Conservation (phyloP, 148 eudicot species). For the Polygonum aviculare region DNA sequence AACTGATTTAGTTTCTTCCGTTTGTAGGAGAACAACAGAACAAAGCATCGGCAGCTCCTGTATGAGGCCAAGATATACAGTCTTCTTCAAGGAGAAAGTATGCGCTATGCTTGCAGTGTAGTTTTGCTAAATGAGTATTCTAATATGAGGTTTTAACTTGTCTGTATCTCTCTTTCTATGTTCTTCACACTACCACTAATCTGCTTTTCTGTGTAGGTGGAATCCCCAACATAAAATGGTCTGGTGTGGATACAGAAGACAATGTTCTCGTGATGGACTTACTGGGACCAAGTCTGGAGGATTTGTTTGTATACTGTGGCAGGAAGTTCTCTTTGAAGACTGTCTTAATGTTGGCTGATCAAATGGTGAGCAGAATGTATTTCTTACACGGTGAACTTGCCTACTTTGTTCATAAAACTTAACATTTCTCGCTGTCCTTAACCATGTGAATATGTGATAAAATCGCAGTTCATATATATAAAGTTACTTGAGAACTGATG, state of each 20-base stretch:
- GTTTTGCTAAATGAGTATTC: neutral
- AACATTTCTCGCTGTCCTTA: neutral
- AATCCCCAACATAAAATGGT: conserved; percentile 81
- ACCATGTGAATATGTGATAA: neutral
- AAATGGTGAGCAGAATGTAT: conserved; percentile 53
- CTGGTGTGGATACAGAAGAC: conserved; percentile 84
- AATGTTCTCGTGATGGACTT: conserved; percentile 81
- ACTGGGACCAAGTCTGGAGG: conserved; percentile 95
- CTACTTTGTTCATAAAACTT: neutral
- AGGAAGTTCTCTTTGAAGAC: conserved; percentile 87
- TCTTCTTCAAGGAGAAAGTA: conserved; percentile 95
- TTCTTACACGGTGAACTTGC: neutral
- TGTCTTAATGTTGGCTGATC: conserved; percentile 95
- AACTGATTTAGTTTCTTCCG: neutral
- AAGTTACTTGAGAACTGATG: neutral
- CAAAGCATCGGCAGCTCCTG: conserved; percentile 88
- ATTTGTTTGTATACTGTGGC: conserved; percentile 91
- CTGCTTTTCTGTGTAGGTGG: conserved; percentile 48
- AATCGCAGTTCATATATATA: neutral
- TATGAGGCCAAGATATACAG: conserved; percentile 92
- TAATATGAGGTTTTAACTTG: neutral
- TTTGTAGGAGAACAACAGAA: conserved; percentile 76
- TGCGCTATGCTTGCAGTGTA: conserved; percentile 13
- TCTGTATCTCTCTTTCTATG: neutral
- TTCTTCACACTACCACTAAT: neutral